Percentiles rank a stretch among this genome's conserved stretches.
These are phyloP conservation scores for Talaromyces marneffei DNA, from an alignment of 2,329 filamentous ascomycete species.

Conservation along the genomic window DNA sequence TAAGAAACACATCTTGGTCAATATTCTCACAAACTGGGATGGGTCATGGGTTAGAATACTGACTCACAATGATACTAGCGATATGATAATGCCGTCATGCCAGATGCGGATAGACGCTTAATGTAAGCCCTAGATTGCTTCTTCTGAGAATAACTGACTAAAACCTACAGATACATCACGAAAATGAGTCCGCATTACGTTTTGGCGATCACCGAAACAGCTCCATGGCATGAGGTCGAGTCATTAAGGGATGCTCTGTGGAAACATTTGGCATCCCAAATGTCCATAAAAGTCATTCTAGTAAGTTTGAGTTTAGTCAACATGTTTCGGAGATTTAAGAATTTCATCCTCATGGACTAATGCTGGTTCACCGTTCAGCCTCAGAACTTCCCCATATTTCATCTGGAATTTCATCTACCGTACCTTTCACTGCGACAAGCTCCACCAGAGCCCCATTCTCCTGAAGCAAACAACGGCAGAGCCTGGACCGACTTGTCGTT, in stretches of 20 bases:
- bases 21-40: background rate
- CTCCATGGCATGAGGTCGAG: background rate
- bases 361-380: background rate
- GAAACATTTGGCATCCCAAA: background rate
- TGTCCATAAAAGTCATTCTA: background rate
- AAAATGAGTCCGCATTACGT: background rate
- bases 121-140: background rate
- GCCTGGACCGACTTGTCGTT: background rate
- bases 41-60: background rate
- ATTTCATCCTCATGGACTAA: background rate
- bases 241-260: background rate
- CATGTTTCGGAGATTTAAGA: background rate
- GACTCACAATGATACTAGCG: background rate
- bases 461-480: background rate
- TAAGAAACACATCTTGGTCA: background rate
- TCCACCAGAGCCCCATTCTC: background rate
- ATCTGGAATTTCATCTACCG: background rate
- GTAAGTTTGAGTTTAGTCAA: background rate
- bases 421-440: background rate
- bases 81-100: background rate
- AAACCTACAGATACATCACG: background rate
- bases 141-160: background rate
- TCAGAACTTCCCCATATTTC: background rate
- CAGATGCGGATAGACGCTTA: background rate
- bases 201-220: background rate